These are phyloP conservation scores for Catharanthus roseus DNA, from an alignment of 257 asterid species.

Conservation along the genomic window DNA sequence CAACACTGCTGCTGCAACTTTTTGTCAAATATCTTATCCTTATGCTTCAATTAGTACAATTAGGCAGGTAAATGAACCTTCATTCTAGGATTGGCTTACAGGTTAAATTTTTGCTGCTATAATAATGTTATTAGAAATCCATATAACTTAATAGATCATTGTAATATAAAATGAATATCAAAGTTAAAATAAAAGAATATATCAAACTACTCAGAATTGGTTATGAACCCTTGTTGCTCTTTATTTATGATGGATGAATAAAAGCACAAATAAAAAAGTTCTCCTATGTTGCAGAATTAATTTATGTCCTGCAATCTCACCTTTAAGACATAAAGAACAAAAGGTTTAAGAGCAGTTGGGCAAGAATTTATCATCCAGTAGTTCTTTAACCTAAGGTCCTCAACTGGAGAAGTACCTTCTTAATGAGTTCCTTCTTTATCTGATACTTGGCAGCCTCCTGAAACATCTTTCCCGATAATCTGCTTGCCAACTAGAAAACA, in stretches of 20 bases:
- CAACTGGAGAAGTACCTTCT: conserved; percentile 45
- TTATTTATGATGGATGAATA: background rate
- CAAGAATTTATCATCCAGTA: background rate
- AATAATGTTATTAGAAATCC: background rate
- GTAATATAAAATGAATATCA: background rate
- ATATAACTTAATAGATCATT: background rate
- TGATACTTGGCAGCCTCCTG: conserved; percentile 78
- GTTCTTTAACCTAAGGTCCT: background rate
- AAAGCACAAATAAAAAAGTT: background rate
- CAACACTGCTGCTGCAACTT: too few relatives aligned
- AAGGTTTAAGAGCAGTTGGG: background rate
- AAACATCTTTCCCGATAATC: conserved; percentile 65
- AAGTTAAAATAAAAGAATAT: background rate
- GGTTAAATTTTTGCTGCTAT: background rate
- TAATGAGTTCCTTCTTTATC: conserved; percentile 56
- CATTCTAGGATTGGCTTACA: background rate
- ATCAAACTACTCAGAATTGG: background rate
- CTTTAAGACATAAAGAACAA: background rate
- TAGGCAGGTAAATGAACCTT: background rate
- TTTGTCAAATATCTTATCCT: background rate
- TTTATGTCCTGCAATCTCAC: background rate
- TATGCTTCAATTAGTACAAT: background rate
- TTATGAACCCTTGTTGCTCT: background rate
- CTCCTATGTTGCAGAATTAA: background rate
- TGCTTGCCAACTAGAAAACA: conserved; percentile 63